A percentile compares a stretch with the other conserved stretches of the same genome.
Evolutionary conservation across 2,329 filamentous ascomycete genomes (phyloP).

Genomic region (Alternaria triticina): DNA sequence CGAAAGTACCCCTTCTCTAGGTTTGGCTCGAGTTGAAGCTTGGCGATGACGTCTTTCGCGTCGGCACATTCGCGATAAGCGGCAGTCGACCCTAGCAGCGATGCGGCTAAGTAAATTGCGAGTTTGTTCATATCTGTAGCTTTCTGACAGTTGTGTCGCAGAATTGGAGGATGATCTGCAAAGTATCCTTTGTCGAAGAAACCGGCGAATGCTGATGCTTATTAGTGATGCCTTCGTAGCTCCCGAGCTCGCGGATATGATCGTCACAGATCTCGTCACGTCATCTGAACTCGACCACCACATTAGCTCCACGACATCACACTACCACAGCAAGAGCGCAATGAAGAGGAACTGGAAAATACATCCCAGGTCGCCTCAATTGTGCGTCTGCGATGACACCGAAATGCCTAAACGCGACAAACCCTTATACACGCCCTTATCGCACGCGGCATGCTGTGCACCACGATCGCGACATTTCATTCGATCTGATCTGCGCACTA

Average conservation of each 20-base stretch:
- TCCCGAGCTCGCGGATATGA: not conserved
- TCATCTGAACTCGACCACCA: not conserved
- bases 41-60: slow-evolving; percentile 54
- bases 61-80: not conserved
- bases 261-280: not conserved
- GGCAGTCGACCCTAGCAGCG: not conserved
- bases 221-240: not conserved
- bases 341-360: not conserved
- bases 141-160: not conserved
- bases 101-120: not conserved
- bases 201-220: not conserved
- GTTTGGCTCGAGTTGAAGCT: slow-evolving; percentile 54
- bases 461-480: not conserved
- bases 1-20: slow-evolving; percentile 59
- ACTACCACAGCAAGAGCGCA: not conserved
- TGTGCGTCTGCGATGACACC: not conserved
- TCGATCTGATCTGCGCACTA: not conserved
- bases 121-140: not conserved
- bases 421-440: not conserved
- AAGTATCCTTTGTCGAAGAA: not conserved
- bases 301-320: not conserved
- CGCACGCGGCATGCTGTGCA: not conserved
- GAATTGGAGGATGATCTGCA: not conserved
- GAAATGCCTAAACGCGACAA: not conserved
- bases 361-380: not conserved